Base-by-base conservation (phyloP, 176 grass and related monocot genomes). In the Raddia guianensis region DNA sequence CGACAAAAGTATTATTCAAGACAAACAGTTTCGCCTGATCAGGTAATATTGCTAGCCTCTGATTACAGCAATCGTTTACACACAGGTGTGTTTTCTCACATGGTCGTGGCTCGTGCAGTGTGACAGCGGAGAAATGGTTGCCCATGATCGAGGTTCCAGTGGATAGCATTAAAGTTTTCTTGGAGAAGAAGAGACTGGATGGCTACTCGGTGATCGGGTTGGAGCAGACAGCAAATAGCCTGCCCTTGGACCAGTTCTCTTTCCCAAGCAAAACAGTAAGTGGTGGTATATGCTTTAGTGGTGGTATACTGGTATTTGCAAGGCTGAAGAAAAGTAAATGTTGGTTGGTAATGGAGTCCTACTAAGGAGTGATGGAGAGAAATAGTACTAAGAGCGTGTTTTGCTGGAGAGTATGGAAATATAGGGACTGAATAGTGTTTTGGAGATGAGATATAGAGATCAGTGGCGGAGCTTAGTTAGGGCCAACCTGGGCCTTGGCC, bases 11-110 rank as follows among this genome's bases (percentile, higher is more conserved):
- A 49, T 98, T 80, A 59, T 90, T 11, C 80, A 87, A 73, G 95
- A 98, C 83, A 98, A 98, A 68, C 95, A 98, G 69, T 98, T 98
- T 74, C 80, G 83, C n/a, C 87, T 98, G 69, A 98, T 98, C 85
- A 94, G 90, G 93, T 94, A 11, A 84, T 63, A 10, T 59, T 19
- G 52, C 52, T 6, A 55, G 15, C 15, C 52, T 55, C 52, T 55
- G 15, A 18, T 7, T 55, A 18, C 52, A 51, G 3, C 4, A 51
- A 12, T 51, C 3, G 12, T 1, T 50, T 45, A 48, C 27, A 34
- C 12, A 64, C 14, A 18, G 40, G 49, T 20, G 9, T 77, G 1
- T 64, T 46, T 37, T 18, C 32, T 65, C 37, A 64, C 53, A 32
- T 10, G 11, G 27, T 16, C 49, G 76, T 58, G 34, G 60, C 7